Evolutionary conservation across 768 basidiomycete genomes (phyloP), one percentile per base, ranked within the genome.

Genomic region (Mycena galericulata): DNA sequence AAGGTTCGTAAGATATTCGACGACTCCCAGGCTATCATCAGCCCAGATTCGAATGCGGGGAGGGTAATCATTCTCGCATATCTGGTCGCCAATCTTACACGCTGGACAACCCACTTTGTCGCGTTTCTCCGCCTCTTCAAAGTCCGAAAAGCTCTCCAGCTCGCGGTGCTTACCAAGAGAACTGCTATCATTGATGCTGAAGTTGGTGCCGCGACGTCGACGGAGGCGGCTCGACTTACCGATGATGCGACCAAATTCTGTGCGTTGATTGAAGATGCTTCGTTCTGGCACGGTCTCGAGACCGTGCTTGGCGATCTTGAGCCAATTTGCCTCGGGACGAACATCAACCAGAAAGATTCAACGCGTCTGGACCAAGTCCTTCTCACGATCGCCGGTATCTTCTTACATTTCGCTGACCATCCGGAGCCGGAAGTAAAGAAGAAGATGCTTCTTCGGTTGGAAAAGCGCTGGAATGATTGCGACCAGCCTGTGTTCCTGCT

Each of bases 1-100:
- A n/a, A n/a, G n/a, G n/a, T n/a, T n/a, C n/a, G n/a, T n/a, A n/a
- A 32, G 4, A 68, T 72, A 30, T 69, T 72, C 45, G 53, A 72
- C 53, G 51, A 57, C 14, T 22, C 54, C 0, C 71, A 72, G 36
- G 40, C 18, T 2, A 26, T 18, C 2, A 55, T 67, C 29, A 70
- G 69, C 53, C 26, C 2, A 14, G 65, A 70, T 29, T 49, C n/a
- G n/a, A n/a, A 47, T 18, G 22, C 15, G 5, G 56, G 57, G 2
- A 30, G 36, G 1, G 56, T 40, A 4, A 22, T 43, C 8, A 56
- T 72, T 24, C 67, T 72, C 9, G 56, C 56, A 5, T 69, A 69
- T 32, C 29, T 72, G 7, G 54, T 69, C 15, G 68, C 71, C 10
- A 72, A 72, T 46, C 49, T 72, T 24, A 72, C 71, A 1, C 63